A percentile compares a stretch with the other conserved stretches of the same genome.
These are phyloP conservation scores for Globisporangium lucens DNA, from an alignment of 352 stramenopile species.

Conservation along the genomic window DNA sequence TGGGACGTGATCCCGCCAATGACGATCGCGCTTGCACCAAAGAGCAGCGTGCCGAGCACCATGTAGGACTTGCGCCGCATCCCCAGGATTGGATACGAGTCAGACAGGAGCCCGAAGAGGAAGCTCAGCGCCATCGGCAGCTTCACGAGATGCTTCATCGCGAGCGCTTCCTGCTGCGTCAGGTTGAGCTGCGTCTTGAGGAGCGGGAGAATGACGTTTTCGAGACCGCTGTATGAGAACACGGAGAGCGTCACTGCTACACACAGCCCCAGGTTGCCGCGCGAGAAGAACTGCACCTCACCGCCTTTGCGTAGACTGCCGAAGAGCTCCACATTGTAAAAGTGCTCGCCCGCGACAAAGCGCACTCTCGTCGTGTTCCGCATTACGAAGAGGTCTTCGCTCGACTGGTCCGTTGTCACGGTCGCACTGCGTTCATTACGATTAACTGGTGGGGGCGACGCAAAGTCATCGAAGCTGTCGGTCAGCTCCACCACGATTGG, in stretches of 20 bases:
- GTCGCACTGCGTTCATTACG: conserved; percentile 1
- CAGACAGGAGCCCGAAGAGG: conserved; percentile 33
- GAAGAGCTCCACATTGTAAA: conserved; percentile 48
- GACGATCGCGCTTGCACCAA: conserved; percentile 16
- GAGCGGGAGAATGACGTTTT: conserved; percentile 17
- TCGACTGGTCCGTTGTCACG: conserved; percentile 6
- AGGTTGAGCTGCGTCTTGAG: conserved; percentile 21
- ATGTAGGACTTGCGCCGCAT: conserved; percentile 38
- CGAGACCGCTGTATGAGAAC: conserved; percentile 22
- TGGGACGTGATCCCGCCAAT: conserved; percentile 16
- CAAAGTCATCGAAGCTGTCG: conserved; percentile 7
- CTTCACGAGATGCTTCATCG: conserved; percentile 28
- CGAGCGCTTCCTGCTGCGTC: conserved; percentile 15
- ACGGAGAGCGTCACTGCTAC: conserved; percentile 23
- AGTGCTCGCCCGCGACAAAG: conserved; percentile 66
- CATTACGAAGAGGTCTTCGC: conserved; percentile 6
- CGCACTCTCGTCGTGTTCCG: conserved; percentile 19
- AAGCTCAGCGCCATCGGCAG: conserved; percentile 33
- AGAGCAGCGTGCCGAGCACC: conserved; percentile 27
- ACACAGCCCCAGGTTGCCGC: conserved; percentile 20
- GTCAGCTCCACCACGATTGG: conserved; percentile 12
- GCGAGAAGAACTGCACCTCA: conserved; percentile 28
- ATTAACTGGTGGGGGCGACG: background rate
- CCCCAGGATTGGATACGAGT: conserved; percentile 27
- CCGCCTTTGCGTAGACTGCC: conserved; percentile 27